Conservation (phyloP, 108 stramenopile genomes). For the Poteriospumella lacustris region DNA sequence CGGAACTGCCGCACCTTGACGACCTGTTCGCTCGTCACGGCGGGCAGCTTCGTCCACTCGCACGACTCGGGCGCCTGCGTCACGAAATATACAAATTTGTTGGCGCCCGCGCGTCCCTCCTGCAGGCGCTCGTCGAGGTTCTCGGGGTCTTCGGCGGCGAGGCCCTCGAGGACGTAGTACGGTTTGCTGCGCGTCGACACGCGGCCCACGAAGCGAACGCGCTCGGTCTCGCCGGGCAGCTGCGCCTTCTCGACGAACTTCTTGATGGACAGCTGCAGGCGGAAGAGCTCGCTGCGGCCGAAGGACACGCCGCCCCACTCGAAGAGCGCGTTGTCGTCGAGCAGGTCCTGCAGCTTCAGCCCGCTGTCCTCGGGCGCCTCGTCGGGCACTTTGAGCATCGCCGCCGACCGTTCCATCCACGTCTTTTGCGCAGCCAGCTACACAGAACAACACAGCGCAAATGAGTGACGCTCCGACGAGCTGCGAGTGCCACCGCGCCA, state of each 20-base stretch:
- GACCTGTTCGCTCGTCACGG: conserved; percentile 47
- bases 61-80: conserved; percentile 28
- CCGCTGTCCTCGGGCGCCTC: conserved; percentile 44
- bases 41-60: conserved; percentile 53
- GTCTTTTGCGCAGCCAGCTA: conserved; percentile 28
- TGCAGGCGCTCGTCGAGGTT: conserved; percentile 36
- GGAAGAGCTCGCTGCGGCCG: conserved; percentile 39
- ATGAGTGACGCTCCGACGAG: no score
- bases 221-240: conserved; percentile 38
- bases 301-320: conserved; percentile 49
- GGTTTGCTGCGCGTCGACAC: conserved; percentile 37
- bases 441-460: not conserved
- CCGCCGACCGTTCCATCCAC: conserved; percentile 31
- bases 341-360: conserved; percentile 33
- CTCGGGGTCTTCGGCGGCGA: conserved; percentile 33
- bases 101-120: conserved; percentile 56
- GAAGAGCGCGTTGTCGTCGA: conserved; percentile 45
- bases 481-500: no score
- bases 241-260: conserved; percentile 43
- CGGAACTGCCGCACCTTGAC: conserved; percentile 44
- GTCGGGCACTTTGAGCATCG: conserved; percentile 38
- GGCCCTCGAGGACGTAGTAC: conserved; percentile 52
- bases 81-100: conserved; percentile 59
- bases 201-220: conserved; percentile 52
- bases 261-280: conserved; percentile 51